Percentiles rank a stretch among this genome's conserved stretches.
Conservation (phyloP, 257 asterid genomes). For the Mitragyna speciosa region DNA sequence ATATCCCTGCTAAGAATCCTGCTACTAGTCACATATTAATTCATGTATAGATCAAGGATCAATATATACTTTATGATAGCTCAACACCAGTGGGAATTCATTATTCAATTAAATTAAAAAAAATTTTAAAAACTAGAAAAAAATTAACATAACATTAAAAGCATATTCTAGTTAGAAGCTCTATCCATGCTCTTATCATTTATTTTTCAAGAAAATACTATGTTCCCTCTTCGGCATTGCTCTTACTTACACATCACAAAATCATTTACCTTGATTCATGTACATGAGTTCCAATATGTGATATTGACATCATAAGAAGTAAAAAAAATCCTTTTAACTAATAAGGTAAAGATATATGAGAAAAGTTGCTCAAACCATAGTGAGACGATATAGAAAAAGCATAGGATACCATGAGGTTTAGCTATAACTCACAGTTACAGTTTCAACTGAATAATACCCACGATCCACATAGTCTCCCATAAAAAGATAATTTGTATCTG, state of each 20-base stretch:
- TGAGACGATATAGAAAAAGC: background rate
- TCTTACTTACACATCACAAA: background rate
- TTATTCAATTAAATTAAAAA: background rate
- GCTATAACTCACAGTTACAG: slow-evolving; percentile 78
- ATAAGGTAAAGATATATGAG: background rate
- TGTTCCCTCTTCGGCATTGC: background rate
- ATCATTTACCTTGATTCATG: background rate
- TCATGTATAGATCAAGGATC: background rate
- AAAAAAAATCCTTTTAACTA: background rate
- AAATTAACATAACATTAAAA: background rate
- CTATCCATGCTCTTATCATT: background rate
- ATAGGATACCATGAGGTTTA: background rate
- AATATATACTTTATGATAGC: background rate
- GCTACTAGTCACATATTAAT: background rate
- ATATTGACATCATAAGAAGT: background rate
- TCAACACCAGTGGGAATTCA: background rate
- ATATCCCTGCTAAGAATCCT: background rate
- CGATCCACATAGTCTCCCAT: slow-evolving; percentile 98
- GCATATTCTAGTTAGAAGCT: background rate
- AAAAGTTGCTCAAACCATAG: background rate
- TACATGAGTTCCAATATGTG: background rate
- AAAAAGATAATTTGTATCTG: slow-evolving; percentile 90
- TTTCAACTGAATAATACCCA: slow-evolving; percentile 93
- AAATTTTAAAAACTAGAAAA: background rate
- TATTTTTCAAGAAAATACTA: background rate